Evolutionary conservation across 345 rosid species (phyloP), one percentile per base, ranked within the genome.

Genomic region (Streptanthus diversifolius): DNA sequence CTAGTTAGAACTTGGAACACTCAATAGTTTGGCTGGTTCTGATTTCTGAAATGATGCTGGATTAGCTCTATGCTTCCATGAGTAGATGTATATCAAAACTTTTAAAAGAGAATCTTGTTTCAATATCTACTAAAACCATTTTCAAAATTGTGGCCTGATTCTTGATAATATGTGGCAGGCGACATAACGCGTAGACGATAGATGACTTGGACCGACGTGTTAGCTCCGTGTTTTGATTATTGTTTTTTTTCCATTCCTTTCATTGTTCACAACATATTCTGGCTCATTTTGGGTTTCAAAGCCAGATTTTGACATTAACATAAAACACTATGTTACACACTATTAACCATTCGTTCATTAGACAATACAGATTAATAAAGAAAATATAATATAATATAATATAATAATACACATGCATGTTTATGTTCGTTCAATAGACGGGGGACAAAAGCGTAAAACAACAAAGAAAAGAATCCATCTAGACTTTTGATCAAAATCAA

Each of bases 361-460:
- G 27, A 25, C 27, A n/a, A n/a, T n/a, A n/a, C n/a, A n/a, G n/a
- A n/a, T 25, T 25, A 22, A 22, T 22, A 22, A 22, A 22, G 25
- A 22, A 22, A 27, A n/a, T n/a, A n/a, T n/a, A n/a, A n/a, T n/a
- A n/a, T n/a, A 27, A 27, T 27, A 27, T 27, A 4, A 27, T 29
- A 29, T 4, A 7, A 7, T 30, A 5, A 30, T 5, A 1, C 0
- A 49, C 54, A 21, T 4, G 29, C 30, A 22, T 49, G 55, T 22
- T 21, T 21, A 5, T 48, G 53, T 24, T 48, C 25, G 52, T 18
- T 25, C 53, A 48, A 11, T 47, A 47, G 3, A 45, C 52, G 21
- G 10, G 27, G 66, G 74, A 58, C 58, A 71, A 59, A 24, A 48
- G 12, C 11, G 60, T 47, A 71, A 71, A 70, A 32, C 36, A 44